Conservation (phyloP, 306 rosid genomes). For the Cucurbita maxima region DNA sequence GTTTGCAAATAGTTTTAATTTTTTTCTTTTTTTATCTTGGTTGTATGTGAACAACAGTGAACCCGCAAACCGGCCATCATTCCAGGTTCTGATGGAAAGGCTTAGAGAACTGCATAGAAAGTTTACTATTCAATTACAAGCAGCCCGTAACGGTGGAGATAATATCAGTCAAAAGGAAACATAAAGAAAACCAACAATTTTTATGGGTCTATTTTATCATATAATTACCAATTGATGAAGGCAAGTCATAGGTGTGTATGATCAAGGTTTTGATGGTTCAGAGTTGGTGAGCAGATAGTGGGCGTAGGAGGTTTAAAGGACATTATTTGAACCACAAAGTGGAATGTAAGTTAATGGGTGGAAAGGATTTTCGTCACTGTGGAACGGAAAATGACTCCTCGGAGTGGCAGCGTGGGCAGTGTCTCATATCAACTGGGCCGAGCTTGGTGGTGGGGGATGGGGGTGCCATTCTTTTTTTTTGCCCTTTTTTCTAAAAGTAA, state of each 20-base stretch:
- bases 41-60: slow-evolving; percentile 32
- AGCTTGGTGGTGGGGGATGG: neutral
- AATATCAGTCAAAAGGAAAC: slow-evolving; percentile 37
- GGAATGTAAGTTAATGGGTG: neutral
- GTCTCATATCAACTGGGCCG: neutral
- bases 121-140: slow-evolving; percentile 58
- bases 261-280: neutral
- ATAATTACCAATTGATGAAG: neutral
- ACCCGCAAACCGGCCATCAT: slow-evolving; percentile 65
- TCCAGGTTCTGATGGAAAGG: slow-evolving; percentile 65
- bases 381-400: neutral
- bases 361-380: neutral
- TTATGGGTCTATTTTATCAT: neutral
- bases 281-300: neutral
- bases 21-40: neutral
- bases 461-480: neutral
- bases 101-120: slow-evolving; percentile 59
- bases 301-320: neutral
- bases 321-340: neutral
- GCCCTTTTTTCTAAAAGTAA: neutral
- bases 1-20: neutral
- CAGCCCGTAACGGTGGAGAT: slow-evolving; percentile 45
- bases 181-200: slow-evolving; percentile 10
- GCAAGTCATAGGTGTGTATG: neutral
- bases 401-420: neutral